Evolutionary conservation across 2,329 filamentous ascomycete genomes (phyloP).

Genomic region (Lachnellula subtilissima): DNA sequence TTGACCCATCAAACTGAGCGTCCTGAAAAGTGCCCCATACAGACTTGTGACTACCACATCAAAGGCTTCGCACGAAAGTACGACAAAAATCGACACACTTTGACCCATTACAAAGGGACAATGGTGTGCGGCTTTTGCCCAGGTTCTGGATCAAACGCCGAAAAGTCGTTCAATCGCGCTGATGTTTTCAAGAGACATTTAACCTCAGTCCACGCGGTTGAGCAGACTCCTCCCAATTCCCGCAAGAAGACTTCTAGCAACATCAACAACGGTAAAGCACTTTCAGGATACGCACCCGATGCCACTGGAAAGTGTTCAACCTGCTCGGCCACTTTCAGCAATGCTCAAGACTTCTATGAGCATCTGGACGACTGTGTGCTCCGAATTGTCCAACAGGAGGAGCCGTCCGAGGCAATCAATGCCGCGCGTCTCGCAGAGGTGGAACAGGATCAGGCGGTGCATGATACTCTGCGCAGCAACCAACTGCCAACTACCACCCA

Average conservation of each 20-base stretch:
- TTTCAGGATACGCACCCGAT: constrained; percentile 67
- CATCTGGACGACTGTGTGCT: constrained; percentile 77
- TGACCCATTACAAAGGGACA: constrained; percentile 96
- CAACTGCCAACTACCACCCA: constrained; percentile 36
- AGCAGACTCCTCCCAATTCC: constrained; percentile 88
- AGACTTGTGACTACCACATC: constrained; percentile 85
- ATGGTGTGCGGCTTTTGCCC: constrained; percentile 98
- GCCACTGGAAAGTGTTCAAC: constrained; percentile 88
- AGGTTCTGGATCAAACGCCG: constrained; percentile 76
- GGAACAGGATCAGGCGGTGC: constrained; percentile 58
- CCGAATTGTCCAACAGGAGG: constrained; percentile 67
- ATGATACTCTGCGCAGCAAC: constrained; percentile 60
- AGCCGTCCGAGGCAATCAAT: constrained; percentile 65
- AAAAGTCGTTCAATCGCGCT: constrained; percentile 93
- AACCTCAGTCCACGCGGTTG: constrained; percentile 87
- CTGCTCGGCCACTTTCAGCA: constrained; percentile 77
- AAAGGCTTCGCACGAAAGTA: constrained; percentile 97
- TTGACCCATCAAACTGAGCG: constrained; percentile 91
- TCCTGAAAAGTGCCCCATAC: constrained; percentile 93
- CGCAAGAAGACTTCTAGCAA: constrained; percentile 57
- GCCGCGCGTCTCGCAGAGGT: constrained; percentile 61
- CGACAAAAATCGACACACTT: constrained; percentile 92
- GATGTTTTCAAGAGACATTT: constrained; percentile 97
- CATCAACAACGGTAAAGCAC: constrained; percentile 43
- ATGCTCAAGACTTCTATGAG: constrained; percentile 95